Conservation (phyloP, 371 early-diverging fungal genomes). For the Mortierella sp. region DNA sequence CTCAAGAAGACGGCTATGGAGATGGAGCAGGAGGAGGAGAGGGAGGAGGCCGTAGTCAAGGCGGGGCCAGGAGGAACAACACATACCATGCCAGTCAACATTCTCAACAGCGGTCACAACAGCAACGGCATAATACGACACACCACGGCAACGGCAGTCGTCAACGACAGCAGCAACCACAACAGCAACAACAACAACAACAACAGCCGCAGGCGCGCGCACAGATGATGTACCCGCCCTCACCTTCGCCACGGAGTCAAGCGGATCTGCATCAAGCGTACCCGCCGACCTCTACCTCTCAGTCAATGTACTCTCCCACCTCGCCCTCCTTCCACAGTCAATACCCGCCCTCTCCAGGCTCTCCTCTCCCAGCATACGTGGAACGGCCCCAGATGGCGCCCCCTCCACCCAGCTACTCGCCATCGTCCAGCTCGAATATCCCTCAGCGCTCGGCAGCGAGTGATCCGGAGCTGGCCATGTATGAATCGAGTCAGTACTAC, state of each 20-base stretch:
- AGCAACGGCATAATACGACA: slow-evolving; percentile 36
- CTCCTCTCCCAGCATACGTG: slow-evolving; percentile 49
- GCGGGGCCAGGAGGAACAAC: slow-evolving; percentile 46
- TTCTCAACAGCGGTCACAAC: slow-evolving; percentile 11
- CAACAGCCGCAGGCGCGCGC: slow-evolving; percentile 31
- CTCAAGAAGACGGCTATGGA: background rate
- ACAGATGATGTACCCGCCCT: slow-evolving; percentile 38
- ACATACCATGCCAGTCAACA: slow-evolving; percentile 36
- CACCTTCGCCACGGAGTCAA: slow-evolving; percentile 41
- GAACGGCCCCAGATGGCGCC: slow-evolving; percentile 40
- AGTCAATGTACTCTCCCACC: slow-evolving; percentile 45
- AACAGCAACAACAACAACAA: slow-evolving; percentile 24
- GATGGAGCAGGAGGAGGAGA: slow-evolving; percentile 9
- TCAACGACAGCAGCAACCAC: slow-evolving; percentile 15
- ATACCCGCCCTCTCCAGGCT: slow-evolving; percentile 37
- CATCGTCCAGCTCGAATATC: slow-evolving; percentile 10
- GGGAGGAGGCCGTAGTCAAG: background rate
- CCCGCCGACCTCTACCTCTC: slow-evolving; percentile 7
- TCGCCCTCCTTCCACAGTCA: slow-evolving; percentile 49
- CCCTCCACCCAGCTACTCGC: slow-evolving; percentile 43
- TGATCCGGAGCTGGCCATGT: slow-evolving; percentile 41
- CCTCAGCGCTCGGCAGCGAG: slow-evolving; percentile 14
- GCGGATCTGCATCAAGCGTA: slow-evolving; percentile 40
- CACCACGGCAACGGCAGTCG: slow-evolving; percentile 16
- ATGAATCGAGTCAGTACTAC: slow-evolving; percentile 39